A percentile compares a stretch with the other conserved stretches of the same genome.
These are phyloP conservation scores for Rutstroemia sp. DNA, from an alignment of 2,329 filamentous ascomycete genomes.

Conservation along the genomic window DNA sequence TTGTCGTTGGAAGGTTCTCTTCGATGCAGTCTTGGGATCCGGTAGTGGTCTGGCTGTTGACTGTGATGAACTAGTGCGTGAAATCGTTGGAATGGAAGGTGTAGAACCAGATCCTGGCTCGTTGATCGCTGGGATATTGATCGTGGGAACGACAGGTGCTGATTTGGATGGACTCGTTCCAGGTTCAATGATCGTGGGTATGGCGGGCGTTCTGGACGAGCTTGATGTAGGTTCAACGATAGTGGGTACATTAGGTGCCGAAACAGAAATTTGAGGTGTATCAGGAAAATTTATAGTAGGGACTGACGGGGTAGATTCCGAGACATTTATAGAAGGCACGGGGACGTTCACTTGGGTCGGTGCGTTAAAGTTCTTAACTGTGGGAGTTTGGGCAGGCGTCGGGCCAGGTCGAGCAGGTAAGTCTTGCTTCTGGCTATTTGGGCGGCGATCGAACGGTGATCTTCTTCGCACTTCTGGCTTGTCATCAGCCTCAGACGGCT, in stretches of 20 bases:
- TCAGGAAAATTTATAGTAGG: constrained; percentile 29
- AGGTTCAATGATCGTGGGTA: constrained; percentile 21
- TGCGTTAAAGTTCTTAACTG: constrained; percentile 33
- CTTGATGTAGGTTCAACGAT: constrained; percentile 29
- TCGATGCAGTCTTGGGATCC: constrained; percentile 31
- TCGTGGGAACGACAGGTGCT: constrained; percentile 29
- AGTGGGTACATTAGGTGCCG: constrained; percentile 19
- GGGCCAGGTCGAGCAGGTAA: constrained; percentile 21
- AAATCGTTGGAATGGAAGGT: constrained; percentile 23
- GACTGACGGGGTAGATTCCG: constrained; percentile 20
- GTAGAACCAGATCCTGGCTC: constrained; percentile 10
- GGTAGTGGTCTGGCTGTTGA: constrained; percentile 28
- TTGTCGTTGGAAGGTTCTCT: constrained; percentile 29
- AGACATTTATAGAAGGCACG: constrained; percentile 20
- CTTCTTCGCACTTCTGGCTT: constrained; percentile 45
- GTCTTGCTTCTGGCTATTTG: constrained; percentile 21
- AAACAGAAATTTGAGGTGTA: constrained; percentile 22
- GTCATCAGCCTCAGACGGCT: constrained; percentile 57
- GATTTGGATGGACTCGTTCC: constrained; percentile 29
- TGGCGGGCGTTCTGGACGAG: constrained; percentile 18
- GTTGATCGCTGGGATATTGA: constrained; percentile 25
- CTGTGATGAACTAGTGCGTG: constrained; percentile 27
- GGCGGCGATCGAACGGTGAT: constrained; percentile 23
- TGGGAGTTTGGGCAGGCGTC: constrained; percentile 29
- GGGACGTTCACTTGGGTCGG: constrained; percentile 39